Evolutionary conservation across 768 basidiomycete genomes (phyloP).

Genomic region (Phaffia tasmanica): DNA sequence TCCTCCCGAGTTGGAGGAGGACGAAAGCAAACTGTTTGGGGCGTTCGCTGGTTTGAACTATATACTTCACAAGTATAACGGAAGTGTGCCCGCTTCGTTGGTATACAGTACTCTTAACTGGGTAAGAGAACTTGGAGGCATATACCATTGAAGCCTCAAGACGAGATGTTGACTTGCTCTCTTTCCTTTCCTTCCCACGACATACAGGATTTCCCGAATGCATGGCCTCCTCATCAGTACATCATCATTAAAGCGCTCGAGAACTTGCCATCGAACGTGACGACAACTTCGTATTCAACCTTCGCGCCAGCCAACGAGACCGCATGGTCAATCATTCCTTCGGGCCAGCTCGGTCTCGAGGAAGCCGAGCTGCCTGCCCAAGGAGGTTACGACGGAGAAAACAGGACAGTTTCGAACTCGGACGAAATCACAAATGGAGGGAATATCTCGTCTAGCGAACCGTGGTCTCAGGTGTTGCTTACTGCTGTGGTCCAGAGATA

Average conservation of each 20-base stretch:
- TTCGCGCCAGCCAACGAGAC: constrained; percentile 46
- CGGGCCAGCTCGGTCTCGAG: constrained; percentile 67
- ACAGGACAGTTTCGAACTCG: constrained; percentile 36
- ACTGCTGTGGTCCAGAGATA: constrained; percentile 78
- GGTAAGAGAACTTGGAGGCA: too few species aligned
- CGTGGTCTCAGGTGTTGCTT: constrained; percentile 55
- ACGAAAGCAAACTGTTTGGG: constrained; percentile 52
- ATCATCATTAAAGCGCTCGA: constrained; percentile 66
- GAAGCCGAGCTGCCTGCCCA: constrained; percentile 65
- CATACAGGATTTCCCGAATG: constrained; percentile 1
- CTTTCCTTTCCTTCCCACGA: too few species aligned
- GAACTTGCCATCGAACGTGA: constrained; percentile 60
- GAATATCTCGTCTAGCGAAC: constrained; percentile 46
- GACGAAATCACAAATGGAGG: constrained; percentile 49
- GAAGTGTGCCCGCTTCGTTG: constrained; percentile 61
- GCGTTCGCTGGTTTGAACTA: constrained; percentile 65
- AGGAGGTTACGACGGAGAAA: constrained; percentile 31
- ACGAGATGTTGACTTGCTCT: too few species aligned
- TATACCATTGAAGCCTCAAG: too few species aligned
- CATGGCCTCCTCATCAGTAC: constrained; percentile 36
- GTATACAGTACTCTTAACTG: too few species aligned
- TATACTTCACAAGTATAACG: constrained; percentile 58
- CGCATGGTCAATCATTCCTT: constrained; percentile 58
- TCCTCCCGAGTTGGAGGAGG: constrained; percentile 55
- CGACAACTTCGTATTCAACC: constrained; percentile 48